These are phyloP conservation scores for Selenicereus undatus DNA, from an alignment of 148 eudicot species.

Conservation along the genomic window DNA sequence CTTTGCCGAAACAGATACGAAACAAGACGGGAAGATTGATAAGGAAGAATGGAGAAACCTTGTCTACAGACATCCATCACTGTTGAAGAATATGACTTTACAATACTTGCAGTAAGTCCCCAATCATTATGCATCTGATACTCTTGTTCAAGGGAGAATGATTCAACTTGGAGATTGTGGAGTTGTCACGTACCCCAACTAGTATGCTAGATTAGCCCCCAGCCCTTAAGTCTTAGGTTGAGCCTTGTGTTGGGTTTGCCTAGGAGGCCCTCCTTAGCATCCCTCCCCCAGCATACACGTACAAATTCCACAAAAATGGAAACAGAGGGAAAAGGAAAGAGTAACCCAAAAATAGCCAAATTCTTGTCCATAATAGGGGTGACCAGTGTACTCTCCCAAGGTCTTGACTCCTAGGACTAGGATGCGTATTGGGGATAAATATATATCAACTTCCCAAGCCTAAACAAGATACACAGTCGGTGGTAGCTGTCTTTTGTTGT, in stretches of 20 bases:
- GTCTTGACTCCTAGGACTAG: too few species aligned
- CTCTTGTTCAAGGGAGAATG: background rate
- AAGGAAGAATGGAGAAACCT: constrained; percentile 95
- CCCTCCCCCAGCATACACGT: background rate
- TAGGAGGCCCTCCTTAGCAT: background rate
- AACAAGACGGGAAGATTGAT: constrained; percentile 94
- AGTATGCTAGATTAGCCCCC: background rate
- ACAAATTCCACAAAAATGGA: too few species aligned
- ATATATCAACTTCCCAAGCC: too few species aligned
- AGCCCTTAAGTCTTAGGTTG: background rate
- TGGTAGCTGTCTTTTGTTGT: too few species aligned
- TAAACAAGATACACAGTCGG: too few species aligned
- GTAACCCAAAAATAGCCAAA: background rate
- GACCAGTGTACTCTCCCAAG: too few species aligned
- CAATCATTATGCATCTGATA: background rate
- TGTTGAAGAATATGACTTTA: constrained; percentile 91
- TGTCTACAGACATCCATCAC: constrained; percentile 79
- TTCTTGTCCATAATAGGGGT: background rate
- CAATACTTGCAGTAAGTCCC: constrained; percentile 84
- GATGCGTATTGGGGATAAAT: too few species aligned
- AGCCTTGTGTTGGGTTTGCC: background rate
- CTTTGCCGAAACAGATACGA: constrained; percentile 92
- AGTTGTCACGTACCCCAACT: too few species aligned
- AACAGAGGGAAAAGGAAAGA: background rate
- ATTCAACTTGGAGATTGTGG: too few species aligned